Evolutionary conservation across 1,284 basidiomycete species (phyloP).

Genomic region (Crucibulum cyathiforme): DNA sequence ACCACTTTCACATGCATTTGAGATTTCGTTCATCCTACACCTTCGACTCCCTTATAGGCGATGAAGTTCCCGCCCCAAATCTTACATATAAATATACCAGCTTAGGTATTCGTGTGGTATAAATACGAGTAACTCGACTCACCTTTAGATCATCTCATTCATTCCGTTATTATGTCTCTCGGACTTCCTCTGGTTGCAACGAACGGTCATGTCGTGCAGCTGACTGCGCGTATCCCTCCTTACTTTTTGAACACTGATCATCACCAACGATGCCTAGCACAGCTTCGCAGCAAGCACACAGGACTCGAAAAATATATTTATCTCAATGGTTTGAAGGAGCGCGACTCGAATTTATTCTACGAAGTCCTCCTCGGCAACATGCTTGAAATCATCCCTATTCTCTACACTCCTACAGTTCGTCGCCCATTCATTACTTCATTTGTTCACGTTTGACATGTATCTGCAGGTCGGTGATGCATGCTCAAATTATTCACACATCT

Average conservation of each 20-base stretch:
- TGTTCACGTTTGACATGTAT: conserved; percentile 14
- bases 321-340: conserved; percentile 66
- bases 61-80: conserved; percentile 4
- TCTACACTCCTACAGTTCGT: conserved; percentile 77
- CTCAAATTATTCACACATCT: conserved; percentile 77
- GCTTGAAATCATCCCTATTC: conserved; percentile 63
- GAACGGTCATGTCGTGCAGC: conserved; percentile 3
- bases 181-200: conserved; percentile 12
- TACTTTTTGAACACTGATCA: conserved; percentile 60
- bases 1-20: conserved; percentile 37
- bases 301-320: conserved; percentile 76
- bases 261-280: conserved; percentile 61
- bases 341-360: conserved; percentile 72
- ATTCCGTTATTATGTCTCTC: conserved; percentile 18
- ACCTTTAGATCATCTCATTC: conserved; percentile 5
- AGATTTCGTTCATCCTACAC: conserved; percentile 5
- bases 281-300: conserved; percentile 64
- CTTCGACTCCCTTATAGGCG: conserved; percentile 6
- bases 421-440: conserved; percentile 8
- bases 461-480: conserved; percentile 80
- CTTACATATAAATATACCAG: conserved; percentile 13
- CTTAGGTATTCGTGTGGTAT: conserved; percentile 20
- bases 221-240: conserved; percentile 50
- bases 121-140: conserved; percentile 20
- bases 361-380: conserved; percentile 62